These are phyloP conservation scores for Ceratopteris richardii DNA, from an alignment of 75 land plant species.

Conservation along the genomic window DNA sequence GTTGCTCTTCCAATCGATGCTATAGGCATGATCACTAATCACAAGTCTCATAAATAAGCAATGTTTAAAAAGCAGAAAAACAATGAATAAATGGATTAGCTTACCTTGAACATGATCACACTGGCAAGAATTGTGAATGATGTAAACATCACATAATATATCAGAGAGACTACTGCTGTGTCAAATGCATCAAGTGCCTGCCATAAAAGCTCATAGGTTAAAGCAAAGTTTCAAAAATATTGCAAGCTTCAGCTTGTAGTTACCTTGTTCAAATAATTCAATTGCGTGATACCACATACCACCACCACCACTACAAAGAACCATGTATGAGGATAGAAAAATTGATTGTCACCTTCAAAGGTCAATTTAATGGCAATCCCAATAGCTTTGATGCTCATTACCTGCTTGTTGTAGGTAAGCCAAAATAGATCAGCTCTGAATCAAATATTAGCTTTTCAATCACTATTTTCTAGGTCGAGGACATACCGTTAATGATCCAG, in stretches of 20 bases:
- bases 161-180: conserved; percentile 76
- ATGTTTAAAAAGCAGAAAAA: no score
- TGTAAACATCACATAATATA: conserved; percentile 82
- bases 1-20: no score
- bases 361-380: conserved; percentile 82
- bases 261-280: conserved; percentile 90
- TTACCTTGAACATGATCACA: conserved; percentile 86
- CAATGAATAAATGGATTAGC: no score
- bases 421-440: no score
- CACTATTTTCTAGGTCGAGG: no score
- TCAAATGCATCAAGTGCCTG: conserved; percentile 84
- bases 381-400: conserved; percentile 92
- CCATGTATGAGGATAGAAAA: conserved; percentile 85
- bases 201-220: background rate
- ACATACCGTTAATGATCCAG: conserved; percentile 7
- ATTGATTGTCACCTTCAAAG: conserved; percentile 75
- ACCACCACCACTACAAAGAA: conserved; percentile 54
- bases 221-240: background rate
- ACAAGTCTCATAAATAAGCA: no score
- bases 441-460: no score
- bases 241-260: no score
- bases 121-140: conserved; percentile 77
- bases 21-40: no score
- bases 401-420: conserved; percentile 34
- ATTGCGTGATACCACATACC: conserved; percentile 54